Percentiles rank a stretch among this genome's conserved stretches.
Conservation (phyloP, 768 basidiomycete genomes). For the Podaxis carcinomalis region DNA sequence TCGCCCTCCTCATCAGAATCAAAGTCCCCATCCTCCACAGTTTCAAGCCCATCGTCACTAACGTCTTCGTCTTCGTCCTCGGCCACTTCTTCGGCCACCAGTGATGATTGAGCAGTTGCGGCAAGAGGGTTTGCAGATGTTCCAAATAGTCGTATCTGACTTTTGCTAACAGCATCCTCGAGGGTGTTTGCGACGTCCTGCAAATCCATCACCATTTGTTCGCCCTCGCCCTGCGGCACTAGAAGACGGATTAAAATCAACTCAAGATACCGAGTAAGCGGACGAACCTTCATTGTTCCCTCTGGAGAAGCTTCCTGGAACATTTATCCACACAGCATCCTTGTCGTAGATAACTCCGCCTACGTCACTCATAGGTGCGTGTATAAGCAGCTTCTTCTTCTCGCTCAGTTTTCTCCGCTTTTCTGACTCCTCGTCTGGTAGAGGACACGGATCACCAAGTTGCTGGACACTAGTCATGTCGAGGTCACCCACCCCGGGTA, state of each 20-base stretch:
- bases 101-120: conserved; percentile 28
- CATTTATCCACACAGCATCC: conserved; percentile 97
- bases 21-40: conserved; percentile 24
- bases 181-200: conserved; percentile 84
- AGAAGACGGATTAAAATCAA: conserved; percentile 2
- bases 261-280: not conserved
- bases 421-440: conserved; percentile 89
- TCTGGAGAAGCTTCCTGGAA: conserved; percentile 89
- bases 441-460: conserved; percentile 92
- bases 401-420: conserved; percentile 90
- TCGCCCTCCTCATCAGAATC: conserved; percentile 24
- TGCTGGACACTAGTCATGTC: conserved; percentile 66
- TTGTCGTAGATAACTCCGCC: conserved; percentile 97
- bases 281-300: conserved; percentile 60
- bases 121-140: conserved; percentile 72
- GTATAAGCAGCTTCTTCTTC: conserved; percentile 86
- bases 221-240: conserved; percentile 90
- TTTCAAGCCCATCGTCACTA: conserved; percentile 27
- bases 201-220: conserved; percentile 95
- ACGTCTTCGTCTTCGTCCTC: conserved; percentile 15
- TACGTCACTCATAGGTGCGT: conserved; percentile 99
- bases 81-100: conserved; percentile 24
- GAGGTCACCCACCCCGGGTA: conserved; percentile 93
- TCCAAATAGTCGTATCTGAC: conserved; percentile 80
- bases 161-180: conserved; percentile 75